Conservation (phyloP, 2,329 filamentous ascomycete species). For the Aureobasidium leucospermi region DNA sequence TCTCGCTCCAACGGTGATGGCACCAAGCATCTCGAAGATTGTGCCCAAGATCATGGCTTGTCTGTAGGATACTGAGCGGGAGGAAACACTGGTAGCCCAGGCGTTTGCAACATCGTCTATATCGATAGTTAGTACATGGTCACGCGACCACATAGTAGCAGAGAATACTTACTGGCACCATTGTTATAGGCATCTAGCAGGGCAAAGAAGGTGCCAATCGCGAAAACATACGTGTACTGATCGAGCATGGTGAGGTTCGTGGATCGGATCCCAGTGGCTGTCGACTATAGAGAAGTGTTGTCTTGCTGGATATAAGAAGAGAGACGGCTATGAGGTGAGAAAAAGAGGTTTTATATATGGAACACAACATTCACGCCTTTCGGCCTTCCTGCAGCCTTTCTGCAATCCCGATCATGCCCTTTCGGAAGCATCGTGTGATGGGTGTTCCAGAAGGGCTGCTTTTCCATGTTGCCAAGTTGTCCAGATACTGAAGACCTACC, state of each 20-base stretch:
- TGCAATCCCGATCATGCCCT: neutral
- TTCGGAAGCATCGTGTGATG: neutral
- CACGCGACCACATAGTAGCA: neutral
- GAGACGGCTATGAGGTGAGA: neutral
- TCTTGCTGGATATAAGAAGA: neutral
- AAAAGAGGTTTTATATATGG: neutral
- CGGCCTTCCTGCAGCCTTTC: too few relatives aligned
- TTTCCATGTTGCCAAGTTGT: neutral
- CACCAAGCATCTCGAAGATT: constrained; percentile 46
- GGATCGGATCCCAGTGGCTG: constrained; percentile 27
- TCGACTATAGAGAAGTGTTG: neutral
- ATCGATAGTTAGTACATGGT: constrained; percentile 11
- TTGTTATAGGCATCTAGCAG: constrained; percentile 61
- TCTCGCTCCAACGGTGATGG: constrained; percentile 46
- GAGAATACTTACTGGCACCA: constrained; percentile 34
- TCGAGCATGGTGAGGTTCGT: too few relatives aligned
- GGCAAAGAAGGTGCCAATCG: too few relatives aligned
- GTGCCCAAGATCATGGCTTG: constrained; percentile 41
- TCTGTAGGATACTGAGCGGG: constrained; percentile 45
- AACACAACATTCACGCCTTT: neutral
- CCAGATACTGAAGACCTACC: neutral
- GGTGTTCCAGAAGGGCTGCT: neutral
- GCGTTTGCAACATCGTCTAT: constrained; percentile 47
- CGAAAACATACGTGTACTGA: too few relatives aligned
- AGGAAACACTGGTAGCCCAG: constrained; percentile 47